Conservation (phyloP, 805 yeast genomes). For the Starmera caribaea region DNA sequence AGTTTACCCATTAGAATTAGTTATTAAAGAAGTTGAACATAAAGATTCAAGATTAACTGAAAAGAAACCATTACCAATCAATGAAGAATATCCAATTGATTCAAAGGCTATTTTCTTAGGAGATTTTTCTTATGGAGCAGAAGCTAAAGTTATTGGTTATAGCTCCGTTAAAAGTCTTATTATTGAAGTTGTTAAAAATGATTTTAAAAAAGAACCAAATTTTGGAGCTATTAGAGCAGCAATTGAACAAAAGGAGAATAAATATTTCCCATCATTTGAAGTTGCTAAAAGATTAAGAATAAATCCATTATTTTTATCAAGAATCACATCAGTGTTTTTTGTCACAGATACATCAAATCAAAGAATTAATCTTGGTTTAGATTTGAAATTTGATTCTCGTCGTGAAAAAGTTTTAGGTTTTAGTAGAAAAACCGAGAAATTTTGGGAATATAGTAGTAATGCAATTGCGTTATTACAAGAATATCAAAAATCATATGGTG, state of each 20-base stretch:
- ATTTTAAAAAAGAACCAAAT: slow-evolving; percentile 44
- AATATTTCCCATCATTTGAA: slow-evolving; percentile 56
- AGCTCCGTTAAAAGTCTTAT: slow-evolving; percentile 35
- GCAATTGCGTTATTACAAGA: slow-evolving; percentile 59
- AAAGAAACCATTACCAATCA: slow-evolving; percentile 66
- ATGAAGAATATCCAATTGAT: slow-evolving; percentile 71
- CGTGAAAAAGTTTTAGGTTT: slow-evolving; percentile 84
- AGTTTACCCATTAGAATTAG: slow-evolving; percentile 65
- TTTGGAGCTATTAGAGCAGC: slow-evolving; percentile 54
- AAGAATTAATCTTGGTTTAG: slow-evolving; percentile 67
- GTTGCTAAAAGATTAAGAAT: slow-evolving; percentile 50
- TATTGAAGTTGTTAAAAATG: slow-evolving; percentile 42
- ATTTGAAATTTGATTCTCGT: slow-evolving; percentile 71
- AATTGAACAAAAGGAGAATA: slow-evolving; percentile 43
- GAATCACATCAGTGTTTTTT: slow-evolving; percentile 64
- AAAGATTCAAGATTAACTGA: slow-evolving; percentile 68
- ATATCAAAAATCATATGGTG: slow-evolving; percentile 54
- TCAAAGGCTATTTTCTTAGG: slow-evolving; percentile 74
- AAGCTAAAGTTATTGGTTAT: slow-evolving; percentile 58
- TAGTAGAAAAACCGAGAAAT: slow-evolving; percentile 51
- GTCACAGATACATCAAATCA: slow-evolving; percentile 44
- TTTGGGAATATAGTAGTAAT: slow-evolving; percentile 78
- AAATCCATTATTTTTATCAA: slow-evolving; percentile 60
- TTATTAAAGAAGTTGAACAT: slow-evolving; percentile 66
- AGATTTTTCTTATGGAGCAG: slow-evolving; percentile 79